Percentiles rank a stretch among this genome's conserved stretches.
Conservation (phyloP, 2,329 filamentous ascomycete species). For the Sporothrix pseudoabietina region DNA sequence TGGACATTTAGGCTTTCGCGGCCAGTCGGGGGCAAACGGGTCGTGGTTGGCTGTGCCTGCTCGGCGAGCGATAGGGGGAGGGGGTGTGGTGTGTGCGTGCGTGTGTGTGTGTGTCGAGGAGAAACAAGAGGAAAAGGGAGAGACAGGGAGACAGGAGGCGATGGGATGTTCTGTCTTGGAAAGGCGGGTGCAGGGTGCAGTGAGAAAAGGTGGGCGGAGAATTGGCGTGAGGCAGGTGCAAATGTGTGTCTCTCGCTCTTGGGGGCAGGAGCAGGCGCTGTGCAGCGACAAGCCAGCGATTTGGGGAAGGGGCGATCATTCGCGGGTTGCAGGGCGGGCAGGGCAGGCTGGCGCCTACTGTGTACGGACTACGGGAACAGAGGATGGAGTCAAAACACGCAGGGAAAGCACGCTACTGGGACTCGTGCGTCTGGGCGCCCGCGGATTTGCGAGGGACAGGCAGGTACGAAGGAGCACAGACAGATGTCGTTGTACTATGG, state of each 20-base stretch:
- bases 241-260: background rate
- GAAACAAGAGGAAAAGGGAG: slow-evolving; percentile 15
- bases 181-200: slow-evolving; percentile 25
- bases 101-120: slow-evolving; percentile 24
- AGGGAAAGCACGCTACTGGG: slow-evolving; percentile 11
- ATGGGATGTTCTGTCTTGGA: slow-evolving; percentile 21
- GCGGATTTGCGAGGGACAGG: slow-evolving; percentile 5
- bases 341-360: slow-evolving; percentile 18
- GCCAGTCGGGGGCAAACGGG: slow-evolving; percentile 23
- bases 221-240: background rate
- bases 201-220: slow-evolving; percentile 12
- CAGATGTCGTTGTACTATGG: background rate
- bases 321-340: slow-evolving; percentile 24
- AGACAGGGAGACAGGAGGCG: slow-evolving; percentile 18
- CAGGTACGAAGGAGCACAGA: background rate
- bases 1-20: slow-evolving; percentile 43
- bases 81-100: slow-evolving; percentile 14
- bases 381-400: slow-evolving; percentile 11
- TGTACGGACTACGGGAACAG: background rate
- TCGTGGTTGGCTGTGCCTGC: slow-evolving; percentile 27
- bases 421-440: background rate
- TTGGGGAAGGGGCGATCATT: slow-evolving; percentile 28
- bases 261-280: slow-evolving; percentile 1
- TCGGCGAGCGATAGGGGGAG: slow-evolving; percentile 11
- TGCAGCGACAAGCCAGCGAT: slow-evolving; percentile 10